phyloP scores from a whole-genome alignment of 345 rosid genomes.

The Acer campestre region DNA sequence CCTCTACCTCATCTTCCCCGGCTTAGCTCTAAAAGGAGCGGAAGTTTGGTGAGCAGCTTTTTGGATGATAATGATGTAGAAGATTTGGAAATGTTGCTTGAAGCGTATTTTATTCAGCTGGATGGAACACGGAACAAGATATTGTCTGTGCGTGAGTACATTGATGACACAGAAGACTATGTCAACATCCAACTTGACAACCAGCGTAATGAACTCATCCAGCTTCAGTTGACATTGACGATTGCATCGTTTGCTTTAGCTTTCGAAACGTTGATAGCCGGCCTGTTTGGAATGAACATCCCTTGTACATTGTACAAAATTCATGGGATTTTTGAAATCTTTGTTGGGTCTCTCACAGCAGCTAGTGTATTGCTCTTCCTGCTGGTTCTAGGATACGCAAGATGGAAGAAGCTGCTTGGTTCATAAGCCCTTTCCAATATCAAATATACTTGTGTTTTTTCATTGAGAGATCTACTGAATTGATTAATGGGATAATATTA shows the following conservation, averaged over 20 bases:
- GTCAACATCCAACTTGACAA: conserved; percentile 90
- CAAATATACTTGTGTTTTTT: neutral
- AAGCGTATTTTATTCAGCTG: conserved; percentile 93
- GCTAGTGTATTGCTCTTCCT: conserved; percentile 61
- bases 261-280: conserved; percentile 61
- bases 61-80: conserved; percentile 69
- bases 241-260: conserved; percentile 83
- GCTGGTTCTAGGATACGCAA: conserved; percentile 79
- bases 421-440: conserved; percentile 29
- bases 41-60: conserved; percentile 54
- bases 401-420: conserved; percentile 94
- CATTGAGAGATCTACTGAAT: neutral
- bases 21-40: conserved; percentile 60
- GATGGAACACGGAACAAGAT: conserved; percentile 95
- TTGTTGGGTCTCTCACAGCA: conserved; percentile 56
- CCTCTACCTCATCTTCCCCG: conserved; percentile 36
- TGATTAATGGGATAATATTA: too few species aligned
- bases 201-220: conserved; percentile 90
- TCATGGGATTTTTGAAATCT: conserved; percentile 50
- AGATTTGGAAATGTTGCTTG: conserved; percentile 91
- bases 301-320: conserved; percentile 43
- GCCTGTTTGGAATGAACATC: conserved; percentile 80
- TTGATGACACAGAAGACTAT: conserved; percentile 93
- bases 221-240: conserved; percentile 75
- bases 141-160: conserved; percentile 88